Evolutionary conservation across 2,329 filamentous ascomycete genomes (phyloP).

Genomic region (Nemania diffusa): DNA sequence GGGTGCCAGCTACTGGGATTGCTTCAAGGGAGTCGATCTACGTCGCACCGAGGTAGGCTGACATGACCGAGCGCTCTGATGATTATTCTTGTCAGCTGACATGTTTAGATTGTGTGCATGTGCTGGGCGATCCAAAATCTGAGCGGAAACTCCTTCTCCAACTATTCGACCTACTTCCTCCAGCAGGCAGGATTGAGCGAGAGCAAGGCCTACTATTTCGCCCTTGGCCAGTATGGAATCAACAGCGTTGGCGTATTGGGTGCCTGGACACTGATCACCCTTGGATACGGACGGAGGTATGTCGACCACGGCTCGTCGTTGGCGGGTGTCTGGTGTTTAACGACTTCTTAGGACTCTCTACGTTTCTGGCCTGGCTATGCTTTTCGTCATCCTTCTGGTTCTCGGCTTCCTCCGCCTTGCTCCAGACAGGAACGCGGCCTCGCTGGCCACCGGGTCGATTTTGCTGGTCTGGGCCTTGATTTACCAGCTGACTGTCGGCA

Average conservation of each 20-base stretch:
- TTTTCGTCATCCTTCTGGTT: constrained; percentile 81
- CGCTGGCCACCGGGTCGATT: constrained; percentile 83
- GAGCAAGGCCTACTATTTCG: constrained; percentile 65
- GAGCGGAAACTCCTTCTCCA: constrained; percentile 71
- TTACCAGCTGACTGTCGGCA: constrained; percentile 89
- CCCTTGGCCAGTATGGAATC: constrained; percentile 73
- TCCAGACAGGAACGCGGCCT: constrained; percentile 69
- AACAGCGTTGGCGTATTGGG: constrained; percentile 85
- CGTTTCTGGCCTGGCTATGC: constrained; percentile 76
- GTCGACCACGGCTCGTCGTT: constrained; percentile 14
- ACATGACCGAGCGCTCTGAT: not conserved
- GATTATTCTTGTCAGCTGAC: constrained; percentile 19
- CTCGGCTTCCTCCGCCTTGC: constrained; percentile 87
- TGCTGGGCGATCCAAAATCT: constrained; percentile 72
- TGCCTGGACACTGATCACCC: constrained; percentile 82
- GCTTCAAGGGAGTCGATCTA: constrained; percentile 81
- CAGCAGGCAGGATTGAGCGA: constrained; percentile 67
- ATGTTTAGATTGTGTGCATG: constrained; percentile 66
- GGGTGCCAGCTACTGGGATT: constrained; percentile 81
- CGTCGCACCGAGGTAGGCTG: constrained; percentile 77
- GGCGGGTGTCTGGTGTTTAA: constrained; percentile 47
- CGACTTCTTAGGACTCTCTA: constrained; percentile 68
- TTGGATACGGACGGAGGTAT: constrained; percentile 76
- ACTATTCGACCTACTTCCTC: constrained; percentile 72
- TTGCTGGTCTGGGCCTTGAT: constrained; percentile 85